Base-by-base conservation (phyloP, 768 basidiomycete species). In the Favolaschia claudopus region DNA sequence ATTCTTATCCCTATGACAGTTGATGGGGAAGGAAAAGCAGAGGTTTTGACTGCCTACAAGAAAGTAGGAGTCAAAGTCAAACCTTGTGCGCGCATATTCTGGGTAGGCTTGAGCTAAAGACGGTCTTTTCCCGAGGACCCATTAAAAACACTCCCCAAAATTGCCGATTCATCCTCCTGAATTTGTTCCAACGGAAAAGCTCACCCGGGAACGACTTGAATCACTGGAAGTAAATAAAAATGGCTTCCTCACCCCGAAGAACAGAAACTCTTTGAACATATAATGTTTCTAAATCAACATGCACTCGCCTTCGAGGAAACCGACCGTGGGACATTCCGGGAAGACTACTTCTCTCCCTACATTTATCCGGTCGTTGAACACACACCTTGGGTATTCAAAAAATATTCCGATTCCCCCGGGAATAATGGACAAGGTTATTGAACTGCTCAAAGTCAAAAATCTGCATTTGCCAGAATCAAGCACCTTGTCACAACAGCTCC, bases 351-450 rank as follows among this genome's bases (percentile, higher is more conserved):
- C 48, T n/a, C n/a, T n/a, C n/a, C n/a, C n/a, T n/a, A n/a, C n/a
- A n/a, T n/a, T n/a, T n/a, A n/a, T n/a, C n/a, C n/a, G n/a, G n/a
- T n/a, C n/a, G n/a, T n/a, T n/a, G n/a, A n/a, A n/a, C n/a, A n/a
- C n/a, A n/a, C n/a, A n/a, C n/a, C n/a, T n/a, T n/a, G n/a, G n/a
- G n/a, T n/a, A n/a, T n/a, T n/a, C n/a, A n/a, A n/a, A n/a, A n/a
- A 72, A 74, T 31, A 72, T 76, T 20, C 75, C 74, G 0, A 77
- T 79, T 20, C 76, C 75, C 0, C 70, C 69, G 6, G 75, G 74
- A 10, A 54, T 77, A 14, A 15, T 55, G 0, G 63, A 70, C 2
- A 25, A 72, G 54, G 71, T 79, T 3, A 63, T 73, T 3, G 55
- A 68, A 6, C 49, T 76, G 0, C 45, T 81, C 0, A 61, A 70